A percentile compares a stretch with the other conserved stretches of the same genome.
Evolutionary conservation across 2,329 filamentous ascomycete genomes (phyloP).

Genomic region (Sporothrix brasiliensis): DNA sequence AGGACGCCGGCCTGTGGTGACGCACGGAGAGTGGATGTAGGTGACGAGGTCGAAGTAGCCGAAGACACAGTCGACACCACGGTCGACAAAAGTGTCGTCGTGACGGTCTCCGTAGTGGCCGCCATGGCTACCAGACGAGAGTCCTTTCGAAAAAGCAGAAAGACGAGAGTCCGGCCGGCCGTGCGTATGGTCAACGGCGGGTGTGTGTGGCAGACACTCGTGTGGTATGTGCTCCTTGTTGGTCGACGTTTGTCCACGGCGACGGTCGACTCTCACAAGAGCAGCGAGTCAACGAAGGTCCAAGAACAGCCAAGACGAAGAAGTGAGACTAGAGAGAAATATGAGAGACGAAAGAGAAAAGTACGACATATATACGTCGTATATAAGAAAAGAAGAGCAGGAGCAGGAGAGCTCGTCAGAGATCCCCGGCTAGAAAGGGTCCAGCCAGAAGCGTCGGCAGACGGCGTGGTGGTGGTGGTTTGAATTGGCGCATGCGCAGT

Average conservation of each 20-base stretch:
- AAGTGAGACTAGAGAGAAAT: neutral
- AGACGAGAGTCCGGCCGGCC: neutral
- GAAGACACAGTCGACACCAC: slow-evolving; percentile 30
- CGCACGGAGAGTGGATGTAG: slow-evolving; percentile 34
- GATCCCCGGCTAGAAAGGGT: neutral
- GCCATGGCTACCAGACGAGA: slow-evolving; percentile 36
- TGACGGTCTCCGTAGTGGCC: slow-evolving; percentile 35
- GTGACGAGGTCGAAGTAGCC: slow-evolving; percentile 41
- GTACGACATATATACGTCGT: neutral
- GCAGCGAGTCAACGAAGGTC: neutral
- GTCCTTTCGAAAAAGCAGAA: neutral
- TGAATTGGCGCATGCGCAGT: slow-evolving; percentile 7
- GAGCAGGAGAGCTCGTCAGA: neutral
- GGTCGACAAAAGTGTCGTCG: slow-evolving; percentile 32
- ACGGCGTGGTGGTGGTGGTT: neutral
- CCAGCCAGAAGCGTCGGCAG: neutral
- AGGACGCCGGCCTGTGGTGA: slow-evolving; percentile 57
- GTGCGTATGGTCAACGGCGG: neutral
- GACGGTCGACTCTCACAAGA: neutral
- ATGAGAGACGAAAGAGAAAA: neutral
- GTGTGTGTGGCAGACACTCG: neutral
- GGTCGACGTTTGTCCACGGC: neutral
- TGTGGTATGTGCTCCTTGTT: neutral
- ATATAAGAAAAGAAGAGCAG: neutral
- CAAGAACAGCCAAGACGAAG: neutral